Evolutionary conservation across 768 basidiomycete species (phyloP), one percentile per base, ranked within the genome.

Genomic region (Boletus coccyginus): DNA sequence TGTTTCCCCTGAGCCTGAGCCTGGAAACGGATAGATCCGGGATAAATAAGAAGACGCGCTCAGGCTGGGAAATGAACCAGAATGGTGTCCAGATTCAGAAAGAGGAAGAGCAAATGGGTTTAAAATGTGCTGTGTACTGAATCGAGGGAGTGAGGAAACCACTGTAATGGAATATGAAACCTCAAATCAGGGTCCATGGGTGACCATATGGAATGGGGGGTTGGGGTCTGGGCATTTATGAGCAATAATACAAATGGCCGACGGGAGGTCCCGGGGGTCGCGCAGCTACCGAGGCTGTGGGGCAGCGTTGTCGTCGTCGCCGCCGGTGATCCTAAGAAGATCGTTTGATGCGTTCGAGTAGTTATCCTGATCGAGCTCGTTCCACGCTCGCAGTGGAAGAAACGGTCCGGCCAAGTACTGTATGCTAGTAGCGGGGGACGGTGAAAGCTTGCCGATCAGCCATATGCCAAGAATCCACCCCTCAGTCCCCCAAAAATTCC

Each of bases 161-260:
- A 57, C 54, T 46, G 59, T 52, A 55, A 62, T 39, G 54, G 67
- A 56, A 55, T 49, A 59, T 50, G 64, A 61, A 66, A 64, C 47
- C 45, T 46, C 55, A 49, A 57, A 58, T 52, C 61, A 59, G 48
- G 46, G 52, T 64, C 62, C 55, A 58, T 62, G 66, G 48, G 59
- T 50, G 60, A 61, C 67, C 62, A 50, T 50, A 55, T 21, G 54
- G 51, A 59, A 53, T 51, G 51, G 50, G 27, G 35, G 53, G 47
- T 64, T 46, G 57, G 27, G 27, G 60, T 69, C 69, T 53, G 55
- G 65, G 59, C 56, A 57, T 53, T 71, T 69, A 70, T 70, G 70
- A 72, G 68, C 70, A 72, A 72, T 72, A 63, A 69, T 69, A 69
- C 68, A 69, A 69, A 56, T 40, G 46, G 54, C 46, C 57, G 54